Evolutionary conservation across 169 alveolate genomes (phyloP).

Genomic region (Plasmodium relictum): DNA sequence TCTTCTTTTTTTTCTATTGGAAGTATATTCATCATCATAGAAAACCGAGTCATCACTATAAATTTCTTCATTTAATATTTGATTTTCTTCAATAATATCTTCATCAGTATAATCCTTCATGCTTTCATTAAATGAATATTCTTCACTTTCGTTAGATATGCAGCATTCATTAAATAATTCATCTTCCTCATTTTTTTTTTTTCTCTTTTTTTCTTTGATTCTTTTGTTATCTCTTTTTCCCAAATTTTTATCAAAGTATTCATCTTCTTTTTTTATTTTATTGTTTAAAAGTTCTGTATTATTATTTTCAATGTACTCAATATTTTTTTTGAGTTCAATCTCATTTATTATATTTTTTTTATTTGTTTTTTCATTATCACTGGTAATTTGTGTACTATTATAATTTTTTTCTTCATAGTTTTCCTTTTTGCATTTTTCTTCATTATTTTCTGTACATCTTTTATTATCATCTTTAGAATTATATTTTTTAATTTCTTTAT

Average conservation of each 20-base stretch:
- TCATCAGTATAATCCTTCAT: slow-evolving; percentile 31
- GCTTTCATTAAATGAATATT: slow-evolving; percentile 8
- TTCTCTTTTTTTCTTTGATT: not conserved
- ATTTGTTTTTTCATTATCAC: not conserved
- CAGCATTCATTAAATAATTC: slow-evolving; percentile 39
- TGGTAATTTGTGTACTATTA: not conserved
- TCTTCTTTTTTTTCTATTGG: slow-evolving; percentile 29
- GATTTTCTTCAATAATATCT: slow-evolving; percentile 72
- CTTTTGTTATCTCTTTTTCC: not conserved
- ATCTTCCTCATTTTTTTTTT: slow-evolving; percentile 42
- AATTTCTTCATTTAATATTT: slow-evolving; percentile 46
- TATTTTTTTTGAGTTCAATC: not conserved
- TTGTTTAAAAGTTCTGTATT: not conserved
- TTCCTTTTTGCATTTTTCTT: not conserved
- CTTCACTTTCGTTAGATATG: slow-evolving; percentile 40
- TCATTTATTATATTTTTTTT: not conserved
- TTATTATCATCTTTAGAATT: no score
- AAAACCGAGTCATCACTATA: slow-evolving; percentile 59
- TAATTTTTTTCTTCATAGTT: not conserved
- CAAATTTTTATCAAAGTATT: not conserved
- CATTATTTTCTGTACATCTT: not conserved
- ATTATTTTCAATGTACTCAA: not conserved
- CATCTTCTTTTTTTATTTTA: slow-evolving; percentile 5
- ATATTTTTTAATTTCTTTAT: no score
- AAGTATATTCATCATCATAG: slow-evolving; percentile 14